These are phyloP conservation scores for Cnidoscolus chayamansa DNA, from an alignment of 441 rosid genomes.

Conservation along the genomic window DNA sequence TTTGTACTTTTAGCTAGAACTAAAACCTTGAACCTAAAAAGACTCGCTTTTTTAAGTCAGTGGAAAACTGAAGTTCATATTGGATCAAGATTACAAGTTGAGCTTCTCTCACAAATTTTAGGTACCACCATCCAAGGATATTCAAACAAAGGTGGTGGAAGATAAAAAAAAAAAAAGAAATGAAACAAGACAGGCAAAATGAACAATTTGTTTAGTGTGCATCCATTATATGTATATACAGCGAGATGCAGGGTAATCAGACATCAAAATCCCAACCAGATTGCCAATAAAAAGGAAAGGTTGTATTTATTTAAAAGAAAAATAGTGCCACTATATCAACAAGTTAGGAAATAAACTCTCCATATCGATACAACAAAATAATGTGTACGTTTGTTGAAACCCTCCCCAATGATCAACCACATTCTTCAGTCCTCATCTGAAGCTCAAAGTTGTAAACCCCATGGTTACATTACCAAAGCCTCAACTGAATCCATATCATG, in stretches of 20 bases:
- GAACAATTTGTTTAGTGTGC: neutral
- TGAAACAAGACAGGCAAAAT: neutral
- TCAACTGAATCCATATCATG: neutral
- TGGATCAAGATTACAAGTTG: neutral
- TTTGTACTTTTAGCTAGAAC: too few relatives aligned
- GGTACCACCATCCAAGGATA: neutral
- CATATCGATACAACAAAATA: neutral
- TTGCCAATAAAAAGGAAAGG: neutral
- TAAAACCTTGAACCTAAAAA: neutral
- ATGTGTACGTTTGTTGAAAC: neutral
- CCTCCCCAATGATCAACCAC: conserved; percentile 3
- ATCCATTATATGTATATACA: neutral
- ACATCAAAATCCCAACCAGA: neutral
- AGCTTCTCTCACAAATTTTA: neutral
- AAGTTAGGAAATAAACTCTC: neutral
- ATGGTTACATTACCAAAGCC: neutral
- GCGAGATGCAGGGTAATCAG: neutral
- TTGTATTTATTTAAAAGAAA: too few relatives aligned
- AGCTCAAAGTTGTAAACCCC: neutral
- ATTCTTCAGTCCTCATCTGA: neutral
- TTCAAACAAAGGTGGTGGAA: neutral
- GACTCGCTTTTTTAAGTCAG: neutral
- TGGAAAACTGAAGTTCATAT: neutral
- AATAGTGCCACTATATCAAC: neutral
- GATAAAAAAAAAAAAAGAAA: neutral